Base-by-base conservation (phyloP, 1,284 basidiomycete genomes). In the Malassezia arunalokei region DNA sequence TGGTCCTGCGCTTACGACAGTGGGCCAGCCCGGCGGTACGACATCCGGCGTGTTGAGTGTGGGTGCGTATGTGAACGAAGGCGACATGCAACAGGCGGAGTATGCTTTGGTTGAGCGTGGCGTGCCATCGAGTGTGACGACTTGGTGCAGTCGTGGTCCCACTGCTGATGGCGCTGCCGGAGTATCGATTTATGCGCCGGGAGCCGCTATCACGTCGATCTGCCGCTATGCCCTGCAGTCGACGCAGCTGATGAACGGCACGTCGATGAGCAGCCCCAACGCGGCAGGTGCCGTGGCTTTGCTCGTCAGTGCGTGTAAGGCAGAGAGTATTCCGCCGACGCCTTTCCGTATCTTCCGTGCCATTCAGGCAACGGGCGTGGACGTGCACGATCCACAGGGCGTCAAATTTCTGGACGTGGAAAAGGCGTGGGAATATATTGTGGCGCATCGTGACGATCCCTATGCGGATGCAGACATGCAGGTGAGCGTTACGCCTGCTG, bases 61-160 rank as follows among this genome's bases (percentile, higher is more conserved):
- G 31, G 73, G 73, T 39, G 73, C 73, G 24, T 73, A 70, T 46
- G 73, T 73, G 47, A 71, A 62, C 31, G 66, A 63, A 12, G 70
- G 70, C 15, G 56, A 60, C 11, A 74, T 74, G 73, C 73, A 73
- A 54, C 60, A 66, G 47, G 68, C 71, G 7, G 71, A 74, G 56
- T 74, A 74, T 42, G 67, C 73, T 8, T 61, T 74, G 15, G 63
- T 74, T 27, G 73, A 72, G 32, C 48, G 65, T 29, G 66, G 60
- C 6, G 71, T 73, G 12, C 62, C 60, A 17, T 64, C 67, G 54
- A 66, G 61, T 32, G 64, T 66, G 24, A 74, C 71, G 32, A 74
- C 73, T 15, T 74, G 73, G 73, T 73, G 68, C 47, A 70, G 66
- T 42, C 64, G 73, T n/a, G 73, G 73, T 12, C 73, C 73, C 8